These are phyloP conservation scores for Pisolithus microcarpus DNA, from an alignment of 768 basidiomycete species.

Conservation along the genomic window DNA sequence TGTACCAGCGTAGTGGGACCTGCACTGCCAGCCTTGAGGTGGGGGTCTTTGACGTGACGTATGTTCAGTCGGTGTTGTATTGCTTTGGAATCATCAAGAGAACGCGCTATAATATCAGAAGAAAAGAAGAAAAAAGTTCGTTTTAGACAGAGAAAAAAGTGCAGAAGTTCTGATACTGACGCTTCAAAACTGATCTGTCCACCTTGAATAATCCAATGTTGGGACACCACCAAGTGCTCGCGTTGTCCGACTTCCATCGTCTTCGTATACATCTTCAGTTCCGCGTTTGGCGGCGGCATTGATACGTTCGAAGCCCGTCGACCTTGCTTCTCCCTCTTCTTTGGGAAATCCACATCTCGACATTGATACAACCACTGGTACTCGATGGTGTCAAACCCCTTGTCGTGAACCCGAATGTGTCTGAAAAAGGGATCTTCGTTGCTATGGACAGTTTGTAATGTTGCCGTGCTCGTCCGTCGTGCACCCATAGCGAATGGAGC, in stretches of 20 bases:
- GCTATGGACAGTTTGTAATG: slow-evolving; percentile 19
- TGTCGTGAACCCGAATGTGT: slow-evolving; percentile 33
- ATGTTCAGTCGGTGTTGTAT: slow-evolving; percentile 65
- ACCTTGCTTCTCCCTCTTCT: slow-evolving; percentile 11
- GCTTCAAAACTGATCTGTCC: slow-evolving; percentile 33
- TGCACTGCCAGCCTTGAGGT: slow-evolving; percentile 33
- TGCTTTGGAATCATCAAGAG: slow-evolving; percentile 47
- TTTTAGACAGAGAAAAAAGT: slow-evolving; percentile 17
- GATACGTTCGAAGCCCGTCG: slow-evolving; percentile 11
- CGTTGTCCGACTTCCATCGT: slow-evolving; percentile 27
- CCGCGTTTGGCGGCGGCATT: slow-evolving; percentile 4
- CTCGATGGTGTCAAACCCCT: slow-evolving; percentile 36
- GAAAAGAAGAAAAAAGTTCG: not conserved
- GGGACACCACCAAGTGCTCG: slow-evolving; percentile 63
- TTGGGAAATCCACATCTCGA: slow-evolving; percentile 38
- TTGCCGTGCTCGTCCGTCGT: slow-evolving; percentile 28
- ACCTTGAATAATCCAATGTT: slow-evolving; percentile 61
- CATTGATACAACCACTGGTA: slow-evolving; percentile 54
- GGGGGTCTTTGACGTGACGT: slow-evolving; percentile 46
- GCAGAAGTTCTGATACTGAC: slow-evolving; percentile 13
- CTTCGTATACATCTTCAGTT: slow-evolving; percentile 9
- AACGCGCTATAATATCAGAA: slow-evolving; percentile 21
- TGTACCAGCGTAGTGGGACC: slow-evolving; percentile 69
- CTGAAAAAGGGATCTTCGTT: slow-evolving; percentile 35
- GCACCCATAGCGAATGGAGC: slow-evolving; percentile 2